Percentiles rank a stretch among this genome's conserved stretches.
Evolutionary conservation across 1,139 yeast genomes (phyloP).

Genomic region (Zygosaccharomyces pseudobailii): DNA sequence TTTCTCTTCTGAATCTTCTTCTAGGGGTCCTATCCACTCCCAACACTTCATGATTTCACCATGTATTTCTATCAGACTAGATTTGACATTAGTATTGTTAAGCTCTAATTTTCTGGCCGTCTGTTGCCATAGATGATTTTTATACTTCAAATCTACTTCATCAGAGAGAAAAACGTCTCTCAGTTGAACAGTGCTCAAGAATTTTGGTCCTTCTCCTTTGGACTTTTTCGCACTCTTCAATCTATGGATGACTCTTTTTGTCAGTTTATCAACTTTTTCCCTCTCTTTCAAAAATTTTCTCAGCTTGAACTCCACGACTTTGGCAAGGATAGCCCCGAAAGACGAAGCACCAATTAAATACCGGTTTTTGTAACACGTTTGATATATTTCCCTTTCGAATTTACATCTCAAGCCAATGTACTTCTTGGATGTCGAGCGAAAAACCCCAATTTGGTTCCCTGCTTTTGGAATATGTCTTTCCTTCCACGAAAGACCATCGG

Average conservation of each 20-base stretch:
- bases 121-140: slow-evolving; percentile 56
- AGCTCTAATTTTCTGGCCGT: slow-evolving; percentile 58
- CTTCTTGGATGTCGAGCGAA: slow-evolving; percentile 71
- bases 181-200: slow-evolving; percentile 69
- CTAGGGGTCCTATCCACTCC: slow-evolving; percentile 67
- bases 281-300: slow-evolving; percentile 39
- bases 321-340: slow-evolving; percentile 25
- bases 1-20: not conserved
- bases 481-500: slow-evolving; percentile 37
- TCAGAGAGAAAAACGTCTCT: slow-evolving; percentile 61
- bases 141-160: slow-evolving; percentile 41
- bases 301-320: slow-evolving; percentile 36
- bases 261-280: slow-evolving; percentile 34
- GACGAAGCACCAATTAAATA: slow-evolving; percentile 35
- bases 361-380: slow-evolving; percentile 45
- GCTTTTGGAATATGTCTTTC: slow-evolving; percentile 35
- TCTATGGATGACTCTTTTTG: slow-evolving; percentile 41
- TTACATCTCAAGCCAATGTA: slow-evolving; percentile 61
- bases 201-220: slow-evolving; percentile 31
- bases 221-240: slow-evolving; percentile 38
- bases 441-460: slow-evolving; percentile 41
- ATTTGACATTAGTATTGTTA: slow-evolving; percentile 39
- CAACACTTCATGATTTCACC: slow-evolving; percentile 88
- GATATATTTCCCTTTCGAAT: slow-evolving; percentile 49
- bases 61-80: slow-evolving; percentile 52